A percentile compares a stretch with the other conserved stretches of the same genome.
These are phyloP conservation scores for Fulvia fulva DNA, from an alignment of 2,329 filamentous ascomycete genomes.

Conservation along the genomic window DNA sequence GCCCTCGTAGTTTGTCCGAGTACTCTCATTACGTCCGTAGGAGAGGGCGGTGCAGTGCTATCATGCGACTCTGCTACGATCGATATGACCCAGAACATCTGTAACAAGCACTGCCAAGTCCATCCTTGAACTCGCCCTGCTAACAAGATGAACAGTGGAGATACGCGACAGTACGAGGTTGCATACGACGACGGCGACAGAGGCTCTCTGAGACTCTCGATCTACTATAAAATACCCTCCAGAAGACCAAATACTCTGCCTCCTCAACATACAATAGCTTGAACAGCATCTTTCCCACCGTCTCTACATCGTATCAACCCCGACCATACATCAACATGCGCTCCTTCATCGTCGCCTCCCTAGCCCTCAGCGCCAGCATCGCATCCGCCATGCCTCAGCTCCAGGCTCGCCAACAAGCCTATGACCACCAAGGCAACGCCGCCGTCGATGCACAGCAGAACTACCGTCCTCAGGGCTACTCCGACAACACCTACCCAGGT, in stretches of 20 bases:
- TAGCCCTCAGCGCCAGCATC: neutral
- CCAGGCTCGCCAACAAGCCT: too few species aligned
- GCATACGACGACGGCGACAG: too few species aligned
- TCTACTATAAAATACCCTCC: too few species aligned
- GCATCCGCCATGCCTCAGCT: neutral
- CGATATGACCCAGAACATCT: neutral
- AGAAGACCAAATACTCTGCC: too few species aligned
- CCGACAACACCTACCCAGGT: too few species aligned
- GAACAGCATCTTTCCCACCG: neutral
- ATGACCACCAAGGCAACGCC: too few species aligned
- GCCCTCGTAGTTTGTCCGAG: neutral
- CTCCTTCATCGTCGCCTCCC: neutral
- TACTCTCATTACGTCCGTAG: neutral
- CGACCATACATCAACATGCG: neutral
- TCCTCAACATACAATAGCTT: neutral
- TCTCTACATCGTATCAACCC: neutral
- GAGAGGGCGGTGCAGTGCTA: too few species aligned
- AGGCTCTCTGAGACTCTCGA: too few species aligned
- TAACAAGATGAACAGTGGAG: neutral
- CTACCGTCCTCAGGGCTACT: too few species aligned
- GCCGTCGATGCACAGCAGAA: too few species aligned
- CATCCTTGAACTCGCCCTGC: neutral
- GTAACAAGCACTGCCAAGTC: neutral
- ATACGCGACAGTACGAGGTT: neutral
- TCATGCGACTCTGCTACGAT: neutral